Base-by-base conservation (phyloP, 371 early-diverging fungal genomes). In the Parasitella parasitica region DNA sequence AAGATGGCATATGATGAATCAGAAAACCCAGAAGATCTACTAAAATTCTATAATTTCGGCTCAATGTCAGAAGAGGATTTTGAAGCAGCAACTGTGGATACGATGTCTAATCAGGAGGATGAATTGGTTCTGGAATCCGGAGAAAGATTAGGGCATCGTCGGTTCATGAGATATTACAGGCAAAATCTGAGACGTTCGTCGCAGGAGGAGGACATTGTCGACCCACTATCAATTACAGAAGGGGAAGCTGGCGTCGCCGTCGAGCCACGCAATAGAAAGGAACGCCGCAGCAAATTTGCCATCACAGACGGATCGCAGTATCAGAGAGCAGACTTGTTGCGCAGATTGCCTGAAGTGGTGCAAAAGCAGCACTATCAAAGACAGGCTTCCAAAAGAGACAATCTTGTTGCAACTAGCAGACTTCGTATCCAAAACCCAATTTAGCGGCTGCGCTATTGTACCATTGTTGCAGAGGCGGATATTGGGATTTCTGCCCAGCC, bases 1-100 rank as follows among this genome's bases (percentile, higher is more conserved):
- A 97, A 95, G 77, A 92, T 93, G 69, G 90, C 90, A 12, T 96
- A 96, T 67, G 97, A 96, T 63, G 88, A 90, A 58, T 94, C 89
- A 27, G 89, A 88, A 4, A 95, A 96, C 63, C 89, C 91, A 46
- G 81, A 91, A 72, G 96, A 95, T 66, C 71, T 95, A 50, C 78
- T 86, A 8, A 93, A 93, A 49, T 97, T 86, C 76, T 98, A 99
- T 77, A 94, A 96, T 76, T 98, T 75, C 52, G 80, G 74, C 24
- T 79, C 77, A 8, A 66, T 66, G 67, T 61, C 67, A 37, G 62
- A 61, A 61, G 35, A 66, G 27, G 65, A 69, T 34, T 69, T 69
- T 27, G 65, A 64, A 34, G 59, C 69, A 6, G 64, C 64, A 6
- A 57, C 41, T 15, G 54, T 61, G 2, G 60, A 57, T 20, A 54